Conservation (phyloP, 2,329 filamentous ascomycete species). For the Mycosphaerella sp. region DNA sequence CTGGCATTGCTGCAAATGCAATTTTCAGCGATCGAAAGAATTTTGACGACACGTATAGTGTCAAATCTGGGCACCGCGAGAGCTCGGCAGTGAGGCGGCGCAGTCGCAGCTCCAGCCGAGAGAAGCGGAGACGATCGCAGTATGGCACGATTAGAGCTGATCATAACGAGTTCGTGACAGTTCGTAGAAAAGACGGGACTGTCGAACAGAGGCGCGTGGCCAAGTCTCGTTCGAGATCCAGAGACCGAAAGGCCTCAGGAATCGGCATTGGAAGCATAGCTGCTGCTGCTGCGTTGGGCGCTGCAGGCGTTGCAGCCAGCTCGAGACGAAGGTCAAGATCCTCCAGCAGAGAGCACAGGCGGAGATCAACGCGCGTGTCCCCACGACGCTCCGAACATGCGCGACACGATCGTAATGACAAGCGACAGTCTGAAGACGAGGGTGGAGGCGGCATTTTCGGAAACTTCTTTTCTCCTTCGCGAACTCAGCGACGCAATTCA, state of each 20-base stretch:
- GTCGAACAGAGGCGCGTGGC: constrained; percentile 24
- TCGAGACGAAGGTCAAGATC: constrained; percentile 14
- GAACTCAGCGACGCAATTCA: constrained; percentile 20
- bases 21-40: constrained; percentile 48
- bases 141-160: constrained; percentile 22
- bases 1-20: constrained; percentile 42
- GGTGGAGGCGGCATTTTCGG: constrained; percentile 22
- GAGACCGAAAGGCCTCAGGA: constrained; percentile 26
- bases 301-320: constrained; percentile 19
- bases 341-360: constrained; percentile 24
- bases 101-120: constrained; percentile 30
- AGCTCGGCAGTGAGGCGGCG: constrained; percentile 31
- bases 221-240: constrained; percentile 29
- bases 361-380: constrained; percentile 5
- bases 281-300: constrained; percentile 26
- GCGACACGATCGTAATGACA: constrained; percentile 11
- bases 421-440: constrained; percentile 16
- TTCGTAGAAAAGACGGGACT: constrained; percentile 30
- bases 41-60: constrained; percentile 55
- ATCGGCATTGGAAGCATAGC: constrained; percentile 18
- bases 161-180: constrained; percentile 21
- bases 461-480: constrained; percentile 30
- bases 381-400: constrained; percentile 13
- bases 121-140: constrained; percentile 29
- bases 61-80: constrained; percentile 47